These are phyloP conservation scores for Saccharomycopsis olivae DNA, from an alignment of 805 yeast genomes.

Conservation along the genomic window DNA sequence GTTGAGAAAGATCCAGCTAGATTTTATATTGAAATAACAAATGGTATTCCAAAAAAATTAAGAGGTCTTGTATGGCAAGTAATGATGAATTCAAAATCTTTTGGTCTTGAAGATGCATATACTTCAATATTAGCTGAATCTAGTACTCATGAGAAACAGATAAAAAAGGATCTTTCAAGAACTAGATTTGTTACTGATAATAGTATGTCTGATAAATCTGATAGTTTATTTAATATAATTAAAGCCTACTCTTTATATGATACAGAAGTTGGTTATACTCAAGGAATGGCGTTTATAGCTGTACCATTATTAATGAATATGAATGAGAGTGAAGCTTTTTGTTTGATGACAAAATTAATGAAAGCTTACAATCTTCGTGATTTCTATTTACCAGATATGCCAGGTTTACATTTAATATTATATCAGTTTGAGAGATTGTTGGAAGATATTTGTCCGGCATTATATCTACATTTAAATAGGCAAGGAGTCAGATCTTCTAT, in stretches of 20 bases:
- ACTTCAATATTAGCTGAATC: slow-evolving; percentile 34
- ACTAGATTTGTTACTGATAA: slow-evolving; percentile 64
- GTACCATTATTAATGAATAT: slow-evolving; percentile 77
- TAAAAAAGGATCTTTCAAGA: slow-evolving; percentile 72
- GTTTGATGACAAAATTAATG: slow-evolving; percentile 74
- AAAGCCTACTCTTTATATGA: slow-evolving; percentile 80
- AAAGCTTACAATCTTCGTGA: slow-evolving; percentile 71
- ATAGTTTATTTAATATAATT: slow-evolving; percentile 61
- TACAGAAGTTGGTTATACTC: slow-evolving; percentile 93
- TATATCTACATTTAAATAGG: slow-evolving; percentile 65
- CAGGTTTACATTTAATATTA: slow-evolving; percentile 73
- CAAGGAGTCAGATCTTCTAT: slow-evolving; percentile 87
- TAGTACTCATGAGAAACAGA: slow-evolving; percentile 55
- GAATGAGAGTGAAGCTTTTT: slow-evolving; percentile 77
- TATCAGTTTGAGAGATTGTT: slow-evolving; percentile 86
- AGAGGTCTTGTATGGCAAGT: slow-evolving; percentile 92
- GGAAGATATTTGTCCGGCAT: slow-evolving; percentile 63
- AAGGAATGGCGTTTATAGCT: slow-evolving; percentile 92
- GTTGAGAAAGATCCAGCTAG: slow-evolving; percentile 51
- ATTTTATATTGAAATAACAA: slow-evolving; percentile 49
- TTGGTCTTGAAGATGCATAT: slow-evolving; percentile 50
- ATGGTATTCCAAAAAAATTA: slow-evolving; percentile 76
- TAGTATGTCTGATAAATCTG: slow-evolving; percentile 43
- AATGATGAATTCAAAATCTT: slow-evolving; percentile 67
- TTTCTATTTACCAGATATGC: slow-evolving; percentile 82